Evolutionary conservation across 1,284 basidiomycete species (phyloP), one percentile per base, ranked within the genome.

Genomic region (Cutaneotrichosporon sp.): DNA sequence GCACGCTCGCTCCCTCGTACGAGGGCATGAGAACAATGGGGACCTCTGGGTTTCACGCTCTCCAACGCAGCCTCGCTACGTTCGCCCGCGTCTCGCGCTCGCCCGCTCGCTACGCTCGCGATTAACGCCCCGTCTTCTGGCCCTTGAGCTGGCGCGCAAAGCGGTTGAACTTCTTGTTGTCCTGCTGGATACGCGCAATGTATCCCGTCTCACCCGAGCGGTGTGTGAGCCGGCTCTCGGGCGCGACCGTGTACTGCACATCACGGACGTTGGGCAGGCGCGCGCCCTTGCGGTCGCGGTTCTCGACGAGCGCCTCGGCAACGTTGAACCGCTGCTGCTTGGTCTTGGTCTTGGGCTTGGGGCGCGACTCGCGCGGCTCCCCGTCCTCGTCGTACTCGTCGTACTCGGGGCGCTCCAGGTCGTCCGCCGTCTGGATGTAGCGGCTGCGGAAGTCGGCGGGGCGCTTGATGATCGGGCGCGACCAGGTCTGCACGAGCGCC

Each of bases 381-480:
- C 34, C 51, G 7, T 64, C 60, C 50, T 66, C 69, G 51, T 61
- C 67, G 43, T 51, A 55, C 57, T 51, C 58, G 45, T 53, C 38
- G 27, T 47, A 55, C 46, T 47, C 58, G 51, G 34, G 16, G 13
- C 55, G 56, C 57, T 60, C 67, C 52, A 56, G 62, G 46, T 66
- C 56, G 45, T 66, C 69, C n/a, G 64, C 67, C 3, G 65, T 61
- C 42, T 69, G 66, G 27, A 75, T 60, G 52, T 72, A 64, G 46
- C 66, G 64, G 10, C 63, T 64, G 29, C 91, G 84, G 79, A 90
- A 92, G 31, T 89, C 89, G 4, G 92, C 89, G 14, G 89, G 89
- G 46, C 92, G 88, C 74, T 94, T 92, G 81, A 97, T 89, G 80
- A 97, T 95, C 0, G 94, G 94, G n/a, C 94, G 85, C 25, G 91